These are phyloP conservation scores for Coniosporium apollinis DNA, from an alignment of 495 filamentous ascomycete species.

Conservation along the genomic window DNA sequence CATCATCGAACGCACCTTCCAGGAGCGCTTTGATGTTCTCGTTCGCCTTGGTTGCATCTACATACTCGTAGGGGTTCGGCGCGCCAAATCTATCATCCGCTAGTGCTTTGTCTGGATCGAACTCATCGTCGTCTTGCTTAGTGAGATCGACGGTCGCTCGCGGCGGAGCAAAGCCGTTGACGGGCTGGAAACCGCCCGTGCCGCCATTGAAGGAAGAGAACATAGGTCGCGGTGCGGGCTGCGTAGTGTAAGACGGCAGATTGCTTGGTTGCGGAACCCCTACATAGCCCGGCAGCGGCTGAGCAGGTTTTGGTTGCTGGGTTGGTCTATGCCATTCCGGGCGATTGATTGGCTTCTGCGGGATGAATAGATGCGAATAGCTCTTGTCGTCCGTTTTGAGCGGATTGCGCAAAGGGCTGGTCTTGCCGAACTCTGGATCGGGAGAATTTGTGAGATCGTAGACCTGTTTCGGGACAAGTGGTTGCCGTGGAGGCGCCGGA, in stretches of 20 bases:
- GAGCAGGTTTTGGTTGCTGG: no score
- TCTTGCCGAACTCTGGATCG: slow-evolving; percentile 42
- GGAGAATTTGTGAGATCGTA: slow-evolving; percentile 10
- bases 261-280: slow-evolving; percentile 20
- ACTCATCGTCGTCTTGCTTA: slow-evolving; percentile 13
- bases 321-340: no score
- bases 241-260: slow-evolving; percentile 7
- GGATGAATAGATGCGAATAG: slow-evolving; percentile 10
- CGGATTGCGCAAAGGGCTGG: slow-evolving; percentile 30
- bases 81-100: slow-evolving; percentile 21
- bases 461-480: slow-evolving; percentile 8
- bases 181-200: slow-evolving; percentile 16
- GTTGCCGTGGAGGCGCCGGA: slow-evolving; percentile 8
- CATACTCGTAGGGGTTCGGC: slow-evolving; percentile 46
- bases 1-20: slow-evolving; percentile 75
- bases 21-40: slow-evolving; percentile 77
- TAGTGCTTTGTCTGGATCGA: slow-evolving; percentile 24
- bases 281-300: slow-evolving; percentile 5
- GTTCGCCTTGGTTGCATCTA: slow-evolving; percentile 59
- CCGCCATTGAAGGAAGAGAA: slow-evolving; percentile 17
- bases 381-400: slow-evolving; percentile 15
- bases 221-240: slow-evolving; percentile 12
- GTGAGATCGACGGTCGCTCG: slow-evolving; percentile 11
- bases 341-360: slow-evolving; percentile 8
- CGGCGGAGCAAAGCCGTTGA: slow-evolving; percentile 5